These are phyloP conservation scores for Penicillium griseofulvum DNA, from an alignment of 2,329 filamentous ascomycete genomes.

Conservation along the genomic window DNA sequence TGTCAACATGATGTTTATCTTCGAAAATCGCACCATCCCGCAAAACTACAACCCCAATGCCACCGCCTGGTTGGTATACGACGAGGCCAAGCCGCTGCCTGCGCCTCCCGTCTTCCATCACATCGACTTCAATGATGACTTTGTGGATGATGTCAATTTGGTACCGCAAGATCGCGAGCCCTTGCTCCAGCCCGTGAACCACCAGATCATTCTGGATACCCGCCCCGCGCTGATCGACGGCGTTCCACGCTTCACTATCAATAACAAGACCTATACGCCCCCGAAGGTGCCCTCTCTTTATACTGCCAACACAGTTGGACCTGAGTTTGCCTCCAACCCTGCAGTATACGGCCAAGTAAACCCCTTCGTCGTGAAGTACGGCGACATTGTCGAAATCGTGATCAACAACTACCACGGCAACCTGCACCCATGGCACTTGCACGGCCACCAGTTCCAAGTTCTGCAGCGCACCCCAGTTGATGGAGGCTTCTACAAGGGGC, in stretches of 20 bases:
- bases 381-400: constrained; percentile 44
- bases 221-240: constrained; percentile 69
- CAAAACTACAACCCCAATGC: constrained; percentile 61
- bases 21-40: constrained; percentile 51
- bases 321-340: constrained; percentile 53
- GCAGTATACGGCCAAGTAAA: constrained; percentile 67
- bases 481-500: constrained; percentile 29
- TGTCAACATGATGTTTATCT: constrained; percentile 48
- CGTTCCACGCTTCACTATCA: constrained; percentile 60
- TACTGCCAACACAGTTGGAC: constrained; percentile 64
- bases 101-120: constrained; percentile 50
- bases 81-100: constrained; percentile 47
- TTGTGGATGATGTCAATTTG: constrained; percentile 63
- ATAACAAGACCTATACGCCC: constrained; percentile 70
- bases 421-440: constrained; percentile 51
- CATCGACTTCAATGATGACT: constrained; percentile 55
- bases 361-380: constrained; percentile 65
- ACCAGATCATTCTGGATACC: constrained; percentile 40
- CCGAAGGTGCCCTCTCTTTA: constrained; percentile 80
- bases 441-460: constrained; percentile 53
- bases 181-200: constrained; percentile 29
- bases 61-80: constrained; percentile 52
- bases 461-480: constrained; percentile 31
- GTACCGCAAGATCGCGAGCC: constrained; percentile 25
- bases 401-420: constrained; percentile 37